Evolutionary conservation across 208 protist species (phyloP).

Genomic region (Trypanosoma brucei): DNA sequence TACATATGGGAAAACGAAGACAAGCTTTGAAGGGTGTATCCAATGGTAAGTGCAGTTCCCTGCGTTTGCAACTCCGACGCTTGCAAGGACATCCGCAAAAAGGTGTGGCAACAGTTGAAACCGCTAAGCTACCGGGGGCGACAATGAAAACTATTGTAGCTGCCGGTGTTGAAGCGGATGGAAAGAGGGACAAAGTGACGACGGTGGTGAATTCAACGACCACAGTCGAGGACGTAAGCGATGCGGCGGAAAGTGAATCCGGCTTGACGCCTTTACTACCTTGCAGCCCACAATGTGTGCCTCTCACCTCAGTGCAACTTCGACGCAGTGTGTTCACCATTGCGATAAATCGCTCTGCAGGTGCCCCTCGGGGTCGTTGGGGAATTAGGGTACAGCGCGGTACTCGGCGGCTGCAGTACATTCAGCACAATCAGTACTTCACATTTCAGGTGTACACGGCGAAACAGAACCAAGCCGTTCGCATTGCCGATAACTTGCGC

Average conservation of each 20-base stretch:
- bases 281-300: constrained; percentile 21
- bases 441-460: constrained; percentile 67
- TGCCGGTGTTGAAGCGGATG: no score
- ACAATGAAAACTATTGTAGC: no score
- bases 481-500: constrained; percentile 53
- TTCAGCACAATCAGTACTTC: constrained; percentile 57
- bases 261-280: constrained; percentile 1
- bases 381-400: constrained; percentile 63
- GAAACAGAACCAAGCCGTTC: constrained; percentile 55
- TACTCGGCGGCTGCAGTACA: constrained; percentile 38
- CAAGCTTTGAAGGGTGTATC: neutral
- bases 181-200: neutral
- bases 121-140: no score
- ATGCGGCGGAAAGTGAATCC: neutral
- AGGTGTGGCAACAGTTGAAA: no score
- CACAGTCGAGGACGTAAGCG: neutral
- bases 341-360: constrained; percentile 52
- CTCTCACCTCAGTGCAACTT: constrained; percentile 29
- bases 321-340: constrained; percentile 49
- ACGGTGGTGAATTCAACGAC: neutral
- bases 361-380: constrained; percentile 41
- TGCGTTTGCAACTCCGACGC: neutral
- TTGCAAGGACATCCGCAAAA: no score
- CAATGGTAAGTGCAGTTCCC: neutral
- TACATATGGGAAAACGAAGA: neutral